Conservation (phyloP, 2,329 filamentous ascomycete species). For the Colletotrichum sp. region DNA sequence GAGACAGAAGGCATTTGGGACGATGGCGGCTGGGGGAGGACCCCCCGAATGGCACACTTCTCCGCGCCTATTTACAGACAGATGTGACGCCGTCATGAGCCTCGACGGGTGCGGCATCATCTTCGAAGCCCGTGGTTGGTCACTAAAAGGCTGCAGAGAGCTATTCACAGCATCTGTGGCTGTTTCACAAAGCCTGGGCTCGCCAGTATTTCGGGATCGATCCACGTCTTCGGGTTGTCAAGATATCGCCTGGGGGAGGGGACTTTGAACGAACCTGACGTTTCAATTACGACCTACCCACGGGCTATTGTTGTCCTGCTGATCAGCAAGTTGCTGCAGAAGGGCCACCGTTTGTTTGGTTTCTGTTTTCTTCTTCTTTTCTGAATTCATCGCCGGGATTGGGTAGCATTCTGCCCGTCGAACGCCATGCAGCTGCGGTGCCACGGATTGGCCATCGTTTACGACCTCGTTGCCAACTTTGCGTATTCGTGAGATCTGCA, state of each 20-base stretch:
- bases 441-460: not conserved
- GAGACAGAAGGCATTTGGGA: not conserved
- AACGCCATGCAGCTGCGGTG: not conserved
- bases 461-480: not conserved
- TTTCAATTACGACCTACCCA: not conserved
- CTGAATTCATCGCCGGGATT: not conserved
- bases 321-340: not conserved
- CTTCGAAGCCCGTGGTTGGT: not conserved
- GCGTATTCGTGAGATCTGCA: not conserved
- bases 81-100: not conserved
- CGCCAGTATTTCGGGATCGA: not conserved
- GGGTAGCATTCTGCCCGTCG: not conserved
- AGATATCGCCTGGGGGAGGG: not conserved
- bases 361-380: not conserved
- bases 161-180: not conserved
- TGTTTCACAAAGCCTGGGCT: not conserved
- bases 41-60: not conserved
- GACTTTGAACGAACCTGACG: not conserved
- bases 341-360: not conserved
- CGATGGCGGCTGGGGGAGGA: not conserved
- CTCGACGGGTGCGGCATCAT: not conserved
- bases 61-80: not conserved
- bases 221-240: not conserved
- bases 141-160: not conserved
- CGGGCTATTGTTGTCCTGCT: not conserved